Evolutionary conservation across 345 rosid species (phyloP).

Genomic region (Eucalyptus tenuipes): DNA sequence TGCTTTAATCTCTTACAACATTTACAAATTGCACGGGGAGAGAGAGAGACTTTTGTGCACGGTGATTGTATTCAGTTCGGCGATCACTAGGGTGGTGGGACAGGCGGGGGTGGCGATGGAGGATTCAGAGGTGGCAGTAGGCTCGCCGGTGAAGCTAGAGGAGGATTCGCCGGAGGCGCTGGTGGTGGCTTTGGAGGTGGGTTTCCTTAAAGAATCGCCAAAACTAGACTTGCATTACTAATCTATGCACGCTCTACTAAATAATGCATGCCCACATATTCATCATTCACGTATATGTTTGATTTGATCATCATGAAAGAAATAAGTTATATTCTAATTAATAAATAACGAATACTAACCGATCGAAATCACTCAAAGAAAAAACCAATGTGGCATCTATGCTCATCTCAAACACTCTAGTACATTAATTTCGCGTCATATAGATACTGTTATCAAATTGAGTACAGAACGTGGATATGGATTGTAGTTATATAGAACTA

Average conservation of each 20-base stretch:
- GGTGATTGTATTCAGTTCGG: background rate
- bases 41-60: background rate
- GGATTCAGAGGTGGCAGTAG: background rate
- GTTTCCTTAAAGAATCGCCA: background rate
- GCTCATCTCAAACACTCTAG: background rate
- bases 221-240: background rate
- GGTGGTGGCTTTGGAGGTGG: background rate
- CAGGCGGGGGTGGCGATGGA: background rate
- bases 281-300: background rate
- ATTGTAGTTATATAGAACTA: background rate
- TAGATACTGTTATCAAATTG: background rate
- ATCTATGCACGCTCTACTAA: background rate
- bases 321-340: background rate
- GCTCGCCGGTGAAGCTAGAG: background rate
- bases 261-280: background rate
- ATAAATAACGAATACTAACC: background rate
- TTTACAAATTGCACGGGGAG: background rate
- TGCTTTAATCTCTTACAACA: background rate
- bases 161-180: background rate
- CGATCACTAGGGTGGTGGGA: background rate
- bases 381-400: background rate
- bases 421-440: background rate
- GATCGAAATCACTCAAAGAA: background rate
- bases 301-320: background rate
- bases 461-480: background rate